Base-by-base conservation (phyloP, 1,284 basidiomycete genomes). In the Ustilago bromivora region DNA sequence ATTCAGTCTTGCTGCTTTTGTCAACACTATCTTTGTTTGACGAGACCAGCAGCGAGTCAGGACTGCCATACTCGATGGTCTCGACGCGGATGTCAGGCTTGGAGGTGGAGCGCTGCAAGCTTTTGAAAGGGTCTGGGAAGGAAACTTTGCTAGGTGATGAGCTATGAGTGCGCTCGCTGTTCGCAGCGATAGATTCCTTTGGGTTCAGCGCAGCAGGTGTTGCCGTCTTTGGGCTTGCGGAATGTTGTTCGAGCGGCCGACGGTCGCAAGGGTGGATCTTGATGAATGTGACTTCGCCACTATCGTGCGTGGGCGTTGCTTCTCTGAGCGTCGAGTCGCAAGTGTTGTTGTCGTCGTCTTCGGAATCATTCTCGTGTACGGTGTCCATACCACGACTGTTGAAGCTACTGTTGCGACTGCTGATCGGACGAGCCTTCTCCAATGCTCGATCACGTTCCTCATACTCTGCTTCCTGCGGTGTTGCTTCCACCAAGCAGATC, bases 41-140 rank as follows among this genome's bases (percentile, higher is more conserved):
- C 2, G 51, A 53, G 11, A 12, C 23, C 34, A 56, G 8, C 13
- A 62, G 52, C 38, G 70, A 63, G 8, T 68, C 66, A 15, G 58
- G 58, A 31, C 65, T 64, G 11, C 58, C 55, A 28, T 54, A 41
- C 41, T 71, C 69, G 64, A 66, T 58, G 40, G 56, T 40, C 28
- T 66, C 69, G 15, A 58, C 52, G 11, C 38, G 51, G 19, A 62
- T 59, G 23, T 62, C 40, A 10, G 56, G 52, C 40, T 57, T 66
- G 41, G 63, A 62, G 43, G 15, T 40, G 2, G 38, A 32, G 8
- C 43, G 34, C 19, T 47, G 3, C n/a, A 38, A 7, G 32, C 11
- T 34, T 32, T 64, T 61, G 66, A 68, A 68, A 1, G 66, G 71
- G 28, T 73, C 71, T 13, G 55, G 71, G 55, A 73, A 73, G 17